Conservation (phyloP, 176 grass and related monocot species). For the Canna indica region DNA sequence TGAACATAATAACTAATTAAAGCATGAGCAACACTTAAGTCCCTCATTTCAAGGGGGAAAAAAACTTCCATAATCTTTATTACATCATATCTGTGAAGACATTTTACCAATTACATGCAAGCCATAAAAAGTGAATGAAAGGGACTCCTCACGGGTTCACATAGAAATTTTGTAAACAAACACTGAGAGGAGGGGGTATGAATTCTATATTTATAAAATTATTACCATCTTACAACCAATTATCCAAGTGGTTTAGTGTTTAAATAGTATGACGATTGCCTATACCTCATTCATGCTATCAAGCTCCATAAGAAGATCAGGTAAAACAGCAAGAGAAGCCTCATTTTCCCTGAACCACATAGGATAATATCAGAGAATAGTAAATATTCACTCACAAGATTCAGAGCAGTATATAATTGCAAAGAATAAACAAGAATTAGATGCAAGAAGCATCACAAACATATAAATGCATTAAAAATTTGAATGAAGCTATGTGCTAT, state of each 20-base stretch:
- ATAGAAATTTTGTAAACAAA: too few relatives aligned
- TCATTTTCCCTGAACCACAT: slow-evolving; percentile 76
- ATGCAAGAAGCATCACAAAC: not conserved
- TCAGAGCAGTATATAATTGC: not conserved
- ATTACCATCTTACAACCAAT: not conserved
- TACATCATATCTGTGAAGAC: not conserved
- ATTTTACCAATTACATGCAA: not conserved
- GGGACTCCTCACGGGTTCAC: too few relatives aligned
- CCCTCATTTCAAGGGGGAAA: not conserved
- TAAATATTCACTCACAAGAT: not conserved
- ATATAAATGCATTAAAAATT: not conserved
- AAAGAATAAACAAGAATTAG: not conserved
- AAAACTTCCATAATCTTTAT: too few relatives aligned
- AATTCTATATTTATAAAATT: not conserved
- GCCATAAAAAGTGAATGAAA: not conserved
- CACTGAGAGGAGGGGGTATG: not conserved
- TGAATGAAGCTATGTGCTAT: not conserved
- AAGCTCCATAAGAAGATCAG: slow-evolving; percentile 91
- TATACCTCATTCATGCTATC: slow-evolving; percentile 92
- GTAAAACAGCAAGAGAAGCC: slow-evolving; percentile 93
- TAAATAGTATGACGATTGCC: not conserved
- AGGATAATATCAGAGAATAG: slow-evolving; percentile 13
- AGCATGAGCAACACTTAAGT: not conserved
- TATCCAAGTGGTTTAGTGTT: not conserved
- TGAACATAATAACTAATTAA: too few relatives aligned